Evolutionary conservation across 2,329 filamentous ascomycete genomes (phyloP).

Genomic region (Exophiala sp.): DNA sequence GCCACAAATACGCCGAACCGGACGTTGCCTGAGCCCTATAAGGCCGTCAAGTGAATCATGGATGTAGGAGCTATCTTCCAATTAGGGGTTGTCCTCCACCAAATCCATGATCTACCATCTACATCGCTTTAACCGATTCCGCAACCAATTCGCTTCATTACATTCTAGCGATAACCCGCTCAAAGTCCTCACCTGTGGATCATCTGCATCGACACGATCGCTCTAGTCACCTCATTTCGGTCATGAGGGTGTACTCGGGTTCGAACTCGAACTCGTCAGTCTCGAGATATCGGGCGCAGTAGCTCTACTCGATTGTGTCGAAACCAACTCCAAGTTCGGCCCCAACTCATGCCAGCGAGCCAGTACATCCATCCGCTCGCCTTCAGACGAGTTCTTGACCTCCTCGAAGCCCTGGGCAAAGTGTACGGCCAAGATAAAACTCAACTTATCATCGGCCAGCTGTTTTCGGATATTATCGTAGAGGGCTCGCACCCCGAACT

Average conservation of each 20-base stretch:
- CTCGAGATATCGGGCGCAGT: background rate
- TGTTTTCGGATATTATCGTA: slow-evolving; percentile 28
- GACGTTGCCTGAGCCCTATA: too few relatives aligned
- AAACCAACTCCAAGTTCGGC: slow-evolving; percentile 9
- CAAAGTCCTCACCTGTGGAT: too few relatives aligned
- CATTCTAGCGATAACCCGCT: too few relatives aligned
- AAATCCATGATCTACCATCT: too few relatives aligned
- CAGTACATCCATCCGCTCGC: slow-evolving; percentile 28
- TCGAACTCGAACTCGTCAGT: background rate
- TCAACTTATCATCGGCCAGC: slow-evolving; percentile 27
- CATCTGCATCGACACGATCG: too few relatives aligned
- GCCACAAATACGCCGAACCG: too few relatives aligned
- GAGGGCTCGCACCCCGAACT: slow-evolving; percentile 26
- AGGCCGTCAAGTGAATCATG: too few relatives aligned
- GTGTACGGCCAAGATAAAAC: slow-evolving; percentile 31
- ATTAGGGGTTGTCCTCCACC: too few relatives aligned
- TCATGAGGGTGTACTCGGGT: background rate
- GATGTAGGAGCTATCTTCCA: too few relatives aligned
- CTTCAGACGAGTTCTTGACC: slow-evolving; percentile 24
- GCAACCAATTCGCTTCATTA: too few relatives aligned
- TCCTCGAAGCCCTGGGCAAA: slow-evolving; percentile 31
- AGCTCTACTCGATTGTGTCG: background rate
- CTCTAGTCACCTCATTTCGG: too few relatives aligned
- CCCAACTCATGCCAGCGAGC: slow-evolving; percentile 27
- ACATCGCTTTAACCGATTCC: too few relatives aligned